These are phyloP conservation scores for Alternaria arbusti DNA, from an alignment of 2,329 filamentous ascomycete genomes.

Conservation along the genomic window DNA sequence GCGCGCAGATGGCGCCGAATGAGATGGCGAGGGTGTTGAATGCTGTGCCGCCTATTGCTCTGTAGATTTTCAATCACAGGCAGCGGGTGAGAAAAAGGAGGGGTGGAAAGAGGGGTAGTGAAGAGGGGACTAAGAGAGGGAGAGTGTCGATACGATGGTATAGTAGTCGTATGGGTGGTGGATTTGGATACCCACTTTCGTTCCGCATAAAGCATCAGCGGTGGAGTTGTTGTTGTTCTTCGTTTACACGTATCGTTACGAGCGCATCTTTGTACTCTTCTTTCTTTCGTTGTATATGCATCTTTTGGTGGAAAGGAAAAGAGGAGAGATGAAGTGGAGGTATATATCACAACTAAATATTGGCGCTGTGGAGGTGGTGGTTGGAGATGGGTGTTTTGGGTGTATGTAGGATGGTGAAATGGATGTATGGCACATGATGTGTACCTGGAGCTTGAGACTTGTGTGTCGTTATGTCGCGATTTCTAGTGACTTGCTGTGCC, in stretches of 20 bases:
- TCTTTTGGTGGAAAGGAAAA: not conserved
- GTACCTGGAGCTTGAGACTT: too few species aligned
- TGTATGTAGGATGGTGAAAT: not conserved
- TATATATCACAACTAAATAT: not conserved
- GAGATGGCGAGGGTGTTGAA: conserved; percentile 51
- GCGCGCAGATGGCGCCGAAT: conserved; percentile 58
- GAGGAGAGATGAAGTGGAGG: not conserved
- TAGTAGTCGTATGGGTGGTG: not conserved
- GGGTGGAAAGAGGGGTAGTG: too few species aligned
- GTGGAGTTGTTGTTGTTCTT: not conserved
- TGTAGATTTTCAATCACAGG: too few species aligned
- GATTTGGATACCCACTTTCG: not conserved
- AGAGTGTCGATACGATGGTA: not conserved
- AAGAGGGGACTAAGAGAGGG: too few species aligned
- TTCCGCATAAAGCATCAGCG: not conserved
- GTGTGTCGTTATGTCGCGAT: too few species aligned
- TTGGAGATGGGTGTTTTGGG: not conserved
- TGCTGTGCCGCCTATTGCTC: conserved; percentile 29
- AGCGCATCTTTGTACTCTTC: not conserved
- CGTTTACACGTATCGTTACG: not conserved
- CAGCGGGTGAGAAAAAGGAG: too few species aligned
- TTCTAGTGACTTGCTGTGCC: too few species aligned
- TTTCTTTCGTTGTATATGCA: not conserved
- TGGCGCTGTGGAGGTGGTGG: not conserved
- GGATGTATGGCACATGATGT: not conserved